Evolutionary conservation across 495 filamentous ascomycete species (phyloP), one percentile per base, ranked within the genome.

Genomic region (Bacidia gigantensis): DNA sequence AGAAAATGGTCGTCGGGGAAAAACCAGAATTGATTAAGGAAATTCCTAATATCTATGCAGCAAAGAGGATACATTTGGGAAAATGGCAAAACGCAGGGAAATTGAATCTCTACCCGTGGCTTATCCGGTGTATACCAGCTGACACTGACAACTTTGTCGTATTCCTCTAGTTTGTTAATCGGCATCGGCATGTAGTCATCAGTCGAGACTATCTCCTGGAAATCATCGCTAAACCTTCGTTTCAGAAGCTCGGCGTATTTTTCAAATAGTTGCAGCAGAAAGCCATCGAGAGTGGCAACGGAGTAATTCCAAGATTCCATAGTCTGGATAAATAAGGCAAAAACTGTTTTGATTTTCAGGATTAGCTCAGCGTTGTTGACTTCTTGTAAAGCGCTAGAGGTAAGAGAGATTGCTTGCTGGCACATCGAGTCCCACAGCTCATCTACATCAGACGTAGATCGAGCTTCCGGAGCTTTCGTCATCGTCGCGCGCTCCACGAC

Each of bases 141-240:
- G 49, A 95, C 87, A 51, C 83, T 86, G 57, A 95, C 78, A 22
- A 99, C 89, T 60, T 95, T 93, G 55, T 94, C 86, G 63, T 93
- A 96, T 59, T 96, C 88, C 52, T 93, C 89, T n/a, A 73, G 57
- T 22, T 81, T 86, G 54, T 84, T 81, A 59, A 96, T 93, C 3
- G 86, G 82, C 93, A 99, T 97, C 18, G 93, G 93, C 89, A 97
- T 96, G 66, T 97, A 99, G 64, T 99, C 92, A 64, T 99, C 92
- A 11, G 88, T 94, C 11, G 82, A 86, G 24, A 99, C 87, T 65
- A 95, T 94, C 81, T 96, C 89, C 65, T 86, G 82, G 64, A 99
- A 97, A 63, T 95, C 87, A 49, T 89, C 83, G 61, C 84, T 89
- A 52, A 95, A 99, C 43, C 87, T 77, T 53, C 74, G 80, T 64